Evolutionary conservation across 2,329 filamentous ascomycete genomes (phyloP).

Genomic region (Pseudogymnoascus sp.): DNA sequence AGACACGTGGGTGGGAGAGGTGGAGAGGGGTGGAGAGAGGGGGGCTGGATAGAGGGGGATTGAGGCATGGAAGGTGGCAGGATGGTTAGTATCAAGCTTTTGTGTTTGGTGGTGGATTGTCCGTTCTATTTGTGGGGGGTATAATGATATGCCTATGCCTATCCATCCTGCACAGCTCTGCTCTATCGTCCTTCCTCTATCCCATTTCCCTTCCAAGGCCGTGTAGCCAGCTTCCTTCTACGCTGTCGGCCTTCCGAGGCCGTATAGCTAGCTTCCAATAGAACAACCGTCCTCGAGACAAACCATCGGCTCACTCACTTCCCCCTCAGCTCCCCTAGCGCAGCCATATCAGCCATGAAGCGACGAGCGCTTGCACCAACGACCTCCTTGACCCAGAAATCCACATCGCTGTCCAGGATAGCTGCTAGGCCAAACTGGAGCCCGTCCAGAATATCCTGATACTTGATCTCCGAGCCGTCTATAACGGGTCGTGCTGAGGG

Average conservation of each 20-base stretch:
- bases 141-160: background rate
- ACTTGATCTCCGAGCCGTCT: constrained; percentile 30
- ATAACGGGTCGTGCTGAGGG: background rate
- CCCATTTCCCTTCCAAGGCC: background rate
- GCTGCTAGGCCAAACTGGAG: constrained; percentile 49
- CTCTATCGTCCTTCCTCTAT: background rate
- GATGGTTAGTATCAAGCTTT: background rate
- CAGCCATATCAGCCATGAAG: constrained; percentile 47
- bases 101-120: background rate
- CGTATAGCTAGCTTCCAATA: background rate
- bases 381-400: constrained; percentile 43
- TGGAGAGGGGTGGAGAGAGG: background rate
- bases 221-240: background rate
- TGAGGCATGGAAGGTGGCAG: background rate
- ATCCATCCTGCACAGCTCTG: background rate
- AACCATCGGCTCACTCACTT: background rate
- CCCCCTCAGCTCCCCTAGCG: constrained; percentile 35
- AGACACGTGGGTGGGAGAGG: background rate
- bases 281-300: background rate
- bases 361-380: constrained; percentile 47
- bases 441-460: constrained; percentile 47
- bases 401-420: constrained; percentile 47
- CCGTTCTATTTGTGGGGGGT: background rate
- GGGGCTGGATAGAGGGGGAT: background rate
- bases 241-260: too few species aligned